Evolutionary conservation across 164 flowering plant species (phyloP).

Genomic region (Umbilicus rupestris): DNA sequence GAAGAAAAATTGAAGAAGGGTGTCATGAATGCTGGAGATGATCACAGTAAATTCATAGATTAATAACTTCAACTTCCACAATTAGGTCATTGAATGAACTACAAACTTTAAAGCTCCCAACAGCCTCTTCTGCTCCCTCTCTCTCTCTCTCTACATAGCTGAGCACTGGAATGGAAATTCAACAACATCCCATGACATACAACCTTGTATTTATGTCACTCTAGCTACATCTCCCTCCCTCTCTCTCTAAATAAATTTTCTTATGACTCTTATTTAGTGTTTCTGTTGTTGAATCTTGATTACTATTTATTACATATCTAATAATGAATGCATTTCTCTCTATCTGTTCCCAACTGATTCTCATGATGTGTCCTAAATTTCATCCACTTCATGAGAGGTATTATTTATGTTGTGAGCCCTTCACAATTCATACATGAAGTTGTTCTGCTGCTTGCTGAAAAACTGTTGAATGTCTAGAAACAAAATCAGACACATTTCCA

Average conservation of each 20-base stretch:
- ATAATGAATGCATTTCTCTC: background rate
- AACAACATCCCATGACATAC: background rate
- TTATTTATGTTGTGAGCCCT: too few relatives aligned
- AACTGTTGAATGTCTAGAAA: too few relatives aligned
- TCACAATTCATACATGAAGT: too few relatives aligned
- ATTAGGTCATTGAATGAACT: conserved; percentile 34
- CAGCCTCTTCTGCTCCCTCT: background rate
- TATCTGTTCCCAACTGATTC: background rate
- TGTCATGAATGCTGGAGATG: conserved; percentile 31
- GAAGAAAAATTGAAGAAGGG: conserved; percentile 19
- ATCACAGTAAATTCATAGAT: conserved; percentile 21
- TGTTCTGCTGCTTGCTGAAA: too few relatives aligned
- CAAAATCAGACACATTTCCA: too few relatives aligned
- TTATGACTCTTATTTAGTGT: background rate
- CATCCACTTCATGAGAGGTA: too few relatives aligned
- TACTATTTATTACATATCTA: background rate
- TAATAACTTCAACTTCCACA: conserved; percentile 42
- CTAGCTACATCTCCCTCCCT: background rate
- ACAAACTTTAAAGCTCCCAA: conserved; percentile 2
- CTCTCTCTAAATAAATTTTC: too few relatives aligned
- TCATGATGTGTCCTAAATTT: background rate
- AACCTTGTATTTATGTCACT: background rate
- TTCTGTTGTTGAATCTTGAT: background rate
- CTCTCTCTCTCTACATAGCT: background rate
- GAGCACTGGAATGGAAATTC: background rate